Evolutionary conservation across 2,329 filamentous ascomycete genomes (phyloP), one percentile per base, ranked within the genome.

Genomic region (Corinectria fuckeliana): DNA sequence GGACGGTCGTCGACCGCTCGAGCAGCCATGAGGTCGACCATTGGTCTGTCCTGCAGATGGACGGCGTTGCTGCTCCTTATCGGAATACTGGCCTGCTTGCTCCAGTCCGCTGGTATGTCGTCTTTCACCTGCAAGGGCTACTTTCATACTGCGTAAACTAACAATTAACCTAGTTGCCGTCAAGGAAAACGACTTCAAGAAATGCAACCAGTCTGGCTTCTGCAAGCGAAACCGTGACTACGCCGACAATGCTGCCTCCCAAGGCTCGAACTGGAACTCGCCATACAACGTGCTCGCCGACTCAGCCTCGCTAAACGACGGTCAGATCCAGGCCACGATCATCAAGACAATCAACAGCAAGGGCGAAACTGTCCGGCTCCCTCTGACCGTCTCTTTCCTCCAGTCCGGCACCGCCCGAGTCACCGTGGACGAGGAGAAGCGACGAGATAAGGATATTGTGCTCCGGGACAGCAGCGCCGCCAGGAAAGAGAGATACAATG

Each of bases 161-260:
- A 73, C 63, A 54, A 53, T 61, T 38, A 7, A 38, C 23, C 10
- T 67, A 96, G 93, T 86, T 65, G 83, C 86, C 70, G 95, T 99
- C 51, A 99, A 99, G 80, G 91, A 97, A 74, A 88, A 97, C 71
- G 93, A 96, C 76, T 99, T 98, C 84, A 99, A 98, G 75, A 97
- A 91, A 70, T 99, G 95, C 80, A 81, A 91, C 67, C 94, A 99
- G 75, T 95, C 94, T 4, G 95, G 95, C 71, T 99, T 99, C 81
- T 99, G 95, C 80, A 95, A 93, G 75, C 91, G 95, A 66, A 98
- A 98, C 79, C 88, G 95, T 75, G 91, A 87, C 36, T 93, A 91
- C 74, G 95, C 95, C 74, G 93, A 98, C 77, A 81, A 85, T 64
- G 92, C 88, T 63, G 78, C 85, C 44, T 80, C 86, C 39, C 79